These are phyloP conservation scores for Gossypium davidsonii DNA, from an alignment of 441 rosid species.

Conservation along the genomic window DNA sequence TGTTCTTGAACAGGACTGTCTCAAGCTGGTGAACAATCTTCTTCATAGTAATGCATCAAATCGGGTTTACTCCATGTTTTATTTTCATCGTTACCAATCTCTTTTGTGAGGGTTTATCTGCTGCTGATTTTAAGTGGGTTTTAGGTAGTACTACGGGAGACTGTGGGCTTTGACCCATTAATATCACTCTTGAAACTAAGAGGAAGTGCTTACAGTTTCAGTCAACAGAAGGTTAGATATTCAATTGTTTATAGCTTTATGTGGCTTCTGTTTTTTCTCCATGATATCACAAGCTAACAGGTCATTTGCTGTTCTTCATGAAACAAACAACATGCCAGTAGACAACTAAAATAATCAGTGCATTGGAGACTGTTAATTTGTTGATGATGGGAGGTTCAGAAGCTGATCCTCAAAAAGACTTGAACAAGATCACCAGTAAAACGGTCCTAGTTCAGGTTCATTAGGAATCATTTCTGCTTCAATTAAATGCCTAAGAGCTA, in stretches of 20 bases:
- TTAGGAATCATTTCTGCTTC: neutral
- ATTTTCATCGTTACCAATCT: neutral
- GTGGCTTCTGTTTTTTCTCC: slow-evolving; percentile 8
- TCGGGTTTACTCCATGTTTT: slow-evolving; percentile 49
- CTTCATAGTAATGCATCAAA: slow-evolving; percentile 76
- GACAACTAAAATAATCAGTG: slow-evolving; percentile 83
- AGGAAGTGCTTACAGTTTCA: slow-evolving; percentile 71
- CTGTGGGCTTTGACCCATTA: slow-evolving; percentile 68
- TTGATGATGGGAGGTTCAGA: slow-evolving; percentile 67
- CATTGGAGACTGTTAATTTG: slow-evolving; percentile 74
- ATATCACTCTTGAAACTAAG: slow-evolving; percentile 68
- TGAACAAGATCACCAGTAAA: slow-evolving; percentile 70
- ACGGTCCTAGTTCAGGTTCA: slow-evolving; percentile 82
- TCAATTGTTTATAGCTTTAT: slow-evolving; percentile 20
- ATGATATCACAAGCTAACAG: slow-evolving; percentile 27
- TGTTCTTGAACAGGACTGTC: slow-evolving; percentile 60
- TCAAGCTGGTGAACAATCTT: slow-evolving; percentile 84
- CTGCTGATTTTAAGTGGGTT: slow-evolving; percentile 22
- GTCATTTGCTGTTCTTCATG: slow-evolving; percentile 29
- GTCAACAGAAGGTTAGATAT: slow-evolving; percentile 92
- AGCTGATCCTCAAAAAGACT: slow-evolving; percentile 58
- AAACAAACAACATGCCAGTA: slow-evolving; percentile 68
- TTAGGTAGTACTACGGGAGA: slow-evolving; percentile 82
- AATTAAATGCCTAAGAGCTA: neutral
- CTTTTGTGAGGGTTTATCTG: slow-evolving; percentile 4